Percentiles rank a stretch among this genome's conserved stretches.
Evolutionary conservation across 768 basidiomycete species (phyloP).

Genomic region (Psilocybe sp.): DNA sequence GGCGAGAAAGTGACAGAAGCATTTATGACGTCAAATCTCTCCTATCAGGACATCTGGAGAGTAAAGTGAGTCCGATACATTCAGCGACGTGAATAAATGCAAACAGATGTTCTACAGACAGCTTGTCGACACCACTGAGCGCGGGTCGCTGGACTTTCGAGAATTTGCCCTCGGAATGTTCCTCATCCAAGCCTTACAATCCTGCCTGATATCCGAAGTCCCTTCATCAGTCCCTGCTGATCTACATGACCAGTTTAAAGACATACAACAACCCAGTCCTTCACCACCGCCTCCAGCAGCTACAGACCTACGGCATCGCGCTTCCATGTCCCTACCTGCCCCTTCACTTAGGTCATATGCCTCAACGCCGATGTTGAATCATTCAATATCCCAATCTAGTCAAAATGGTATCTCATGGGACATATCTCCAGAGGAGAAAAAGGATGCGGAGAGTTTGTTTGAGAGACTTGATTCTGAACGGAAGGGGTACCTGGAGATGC

Average conservation of each 20-base stretch:
- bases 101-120: conserved; percentile 35
- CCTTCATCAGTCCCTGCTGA: conserved; percentile 29
- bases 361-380: conserved; percentile 4
- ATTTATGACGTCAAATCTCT: conserved; percentile 60
- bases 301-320: neutral
- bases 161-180: conserved; percentile 76
- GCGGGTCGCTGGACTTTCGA: conserved; percentile 58
- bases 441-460: conserved; percentile 29
- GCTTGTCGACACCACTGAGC: conserved; percentile 56
- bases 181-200: conserved; percentile 45
- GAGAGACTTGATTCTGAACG: conserved; percentile 25
- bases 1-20: conserved; percentile 60
- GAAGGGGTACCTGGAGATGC: conserved; percentile 30
- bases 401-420: conserved; percentile 19
- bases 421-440: conserved; percentile 24
- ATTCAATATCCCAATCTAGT: conserved; percentile 1
- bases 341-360: conserved; percentile 1
- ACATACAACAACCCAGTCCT: conserved; percentile 4
- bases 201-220: conserved; percentile 28
- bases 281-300: neutral
- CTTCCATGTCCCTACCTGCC: neutral
- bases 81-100: neutral
- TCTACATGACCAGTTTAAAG: conserved; percentile 27
- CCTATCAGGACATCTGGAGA: conserved; percentile 54
- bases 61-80: conserved; percentile 46